Base-by-base conservation (phyloP, 208 protist genomes). In the Herpetomonas tarakana region DNA sequence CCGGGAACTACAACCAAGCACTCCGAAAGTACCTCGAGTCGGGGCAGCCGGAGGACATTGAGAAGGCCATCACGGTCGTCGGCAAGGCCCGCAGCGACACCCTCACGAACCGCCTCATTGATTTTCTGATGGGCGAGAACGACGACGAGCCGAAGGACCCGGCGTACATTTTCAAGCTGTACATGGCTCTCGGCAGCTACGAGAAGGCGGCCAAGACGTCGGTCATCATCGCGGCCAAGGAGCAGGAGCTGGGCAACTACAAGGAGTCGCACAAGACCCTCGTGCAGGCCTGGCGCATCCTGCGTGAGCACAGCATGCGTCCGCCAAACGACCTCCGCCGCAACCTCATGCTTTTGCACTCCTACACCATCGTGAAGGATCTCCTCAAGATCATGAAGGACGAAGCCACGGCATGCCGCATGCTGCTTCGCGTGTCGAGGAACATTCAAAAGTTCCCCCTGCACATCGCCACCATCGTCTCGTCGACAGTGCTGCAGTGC, bases 91-190 rank as follows among this genome's bases (percentile, higher is more conserved):
- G 88, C 53, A 97, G 86, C 68, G 93, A 98, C 68, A 65, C 67
- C 26, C 72, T 99, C n/a, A 98, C 92, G 30, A 92, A 93, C 76
- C 82, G 71, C 65, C 86, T 99, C 52, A 95, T 98, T 64, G 97
- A 98, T 74, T 98, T 90, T 65, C 87, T 99, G 26, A 98, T 98
- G 92, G 97, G 97, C 19, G 92, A 98, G 58, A 80, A 74, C 0
- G 96, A 98, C 66, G 93, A 91, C 24, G 80, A 97, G 39, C 93
- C 96, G 26, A 99, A 98, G 82, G 93, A 98, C 61, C 94, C 94
- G 1, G 92, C 96, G n/a, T 98, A 98, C 74, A 97, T 98, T 60
- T 98, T 98, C 76, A 88, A 92, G 58, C 83, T 99, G 28, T 98
- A 98, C 71, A 96, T 99, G 78, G 93, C 95, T 7, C 80, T 98